Base-by-base conservation (phyloP, 202 grass and related monocot species). In the Dendrocalamus latiflorus region DNA sequence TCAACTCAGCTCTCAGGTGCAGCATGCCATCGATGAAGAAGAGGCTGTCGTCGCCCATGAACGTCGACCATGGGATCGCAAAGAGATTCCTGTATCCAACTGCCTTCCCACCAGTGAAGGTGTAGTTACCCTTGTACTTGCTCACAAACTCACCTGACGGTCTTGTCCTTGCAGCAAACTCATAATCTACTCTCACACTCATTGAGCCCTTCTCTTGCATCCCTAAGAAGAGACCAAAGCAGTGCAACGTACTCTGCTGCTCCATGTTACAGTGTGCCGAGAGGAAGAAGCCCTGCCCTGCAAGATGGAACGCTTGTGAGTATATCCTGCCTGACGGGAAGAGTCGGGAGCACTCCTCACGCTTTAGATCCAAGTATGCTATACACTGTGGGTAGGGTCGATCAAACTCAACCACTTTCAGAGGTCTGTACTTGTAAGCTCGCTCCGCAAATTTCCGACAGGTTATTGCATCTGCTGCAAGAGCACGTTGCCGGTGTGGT, bases 161-260 rank as follows among this genome's bases (percentile, higher is more conserved):
- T 38, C 85, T 94, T 20, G 89, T 88, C 68, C 95, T 94, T 36
- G 89, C 92, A 20, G 95, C 92, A 87, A 98, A 98, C 81, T 98
- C 95, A 10, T 98, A 98, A 68, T 98, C 95, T 34, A 98, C 95
- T 5, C 92, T 94, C 25, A 98, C 92, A 14, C 95, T 93, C 24
- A 86, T 88, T 14, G 95, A 98, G 28, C 95, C 95, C 75, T 98
- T 98, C 79, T 98, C 95, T 79, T 98, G 95, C 95, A 98, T 98
- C 64, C 95, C 95, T n/a, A 98, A 84, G 75, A 97, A 98, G 58
- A 98, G 92, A 3, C 95, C 95, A 14, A 98, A 98, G 84, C 95
- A 98, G 72, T 98, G 90, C 37, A 98, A 88, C 0, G 90, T 79
- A 55, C 90, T 94, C 57, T 94, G 92, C 68, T 98, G 95, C 65